Evolutionary conservation across 371 early-diverging fungal genomes (phyloP).

Genomic region (Conidiobolus incongruus): DNA sequence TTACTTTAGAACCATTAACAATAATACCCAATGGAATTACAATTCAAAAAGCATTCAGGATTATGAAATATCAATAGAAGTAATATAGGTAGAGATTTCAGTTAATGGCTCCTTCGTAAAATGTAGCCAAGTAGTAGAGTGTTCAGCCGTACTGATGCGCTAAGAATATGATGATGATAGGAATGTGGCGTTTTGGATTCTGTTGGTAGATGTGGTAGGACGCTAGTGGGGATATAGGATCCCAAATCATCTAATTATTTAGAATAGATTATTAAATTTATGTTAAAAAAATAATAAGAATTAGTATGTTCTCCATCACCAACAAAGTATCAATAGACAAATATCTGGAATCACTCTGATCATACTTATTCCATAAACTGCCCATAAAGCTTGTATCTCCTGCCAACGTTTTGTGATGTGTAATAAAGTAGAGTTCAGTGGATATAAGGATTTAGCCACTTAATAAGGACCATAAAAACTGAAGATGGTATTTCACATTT

Average conservation of each 20-base stretch:
- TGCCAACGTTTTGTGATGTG: conserved; percentile 28
- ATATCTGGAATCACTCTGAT: conserved; percentile 69
- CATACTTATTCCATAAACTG: conserved; percentile 81
- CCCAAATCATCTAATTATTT: conserved; percentile 1
- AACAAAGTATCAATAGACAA: conserved; percentile 53
- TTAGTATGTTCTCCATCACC: conserved; percentile 60
- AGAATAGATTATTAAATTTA: not conserved
- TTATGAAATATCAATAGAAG: not conserved
- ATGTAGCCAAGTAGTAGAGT: not conserved
- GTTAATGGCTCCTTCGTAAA: not conserved
- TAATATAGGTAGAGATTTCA: not conserved
- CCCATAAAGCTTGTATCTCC: conserved; percentile 33
- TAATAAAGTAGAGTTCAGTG: conserved; percentile 69
- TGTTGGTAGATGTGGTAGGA: not conserved
- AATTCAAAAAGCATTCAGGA: conserved; percentile 1
- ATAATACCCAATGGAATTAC: too few relatives aligned
- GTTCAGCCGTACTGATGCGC: not conserved
- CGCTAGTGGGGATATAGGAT: not conserved
- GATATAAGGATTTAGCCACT: conserved; percentile 53
- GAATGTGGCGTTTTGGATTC: not conserved
- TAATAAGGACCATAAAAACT: conserved; percentile 40
- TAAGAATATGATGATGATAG: not conserved
- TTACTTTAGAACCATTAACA: too few relatives aligned
- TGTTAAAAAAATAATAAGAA: conserved; percentile 8
- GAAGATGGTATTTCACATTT: not conserved